These are phyloP conservation scores for Phytopythium litorale DNA, from an alignment of 352 stramenopile genomes.

Conservation along the genomic window DNA sequence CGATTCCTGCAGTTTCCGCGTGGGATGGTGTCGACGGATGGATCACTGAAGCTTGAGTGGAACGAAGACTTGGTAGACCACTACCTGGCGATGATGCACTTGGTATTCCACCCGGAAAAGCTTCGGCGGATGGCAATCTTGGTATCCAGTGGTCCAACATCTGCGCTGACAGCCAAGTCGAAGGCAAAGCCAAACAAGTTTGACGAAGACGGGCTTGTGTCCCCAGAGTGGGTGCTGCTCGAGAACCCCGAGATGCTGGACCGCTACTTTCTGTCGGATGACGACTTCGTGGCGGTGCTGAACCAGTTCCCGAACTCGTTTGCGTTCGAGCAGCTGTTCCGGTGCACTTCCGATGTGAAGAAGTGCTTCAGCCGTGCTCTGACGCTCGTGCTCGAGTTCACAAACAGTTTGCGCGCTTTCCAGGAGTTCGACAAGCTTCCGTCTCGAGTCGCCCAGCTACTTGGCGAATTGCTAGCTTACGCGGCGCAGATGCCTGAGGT, in stretches of 20 bases:
- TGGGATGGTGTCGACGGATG: conserved; percentile 50
- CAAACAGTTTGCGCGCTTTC: conserved; percentile 59
- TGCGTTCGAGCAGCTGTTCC: conserved; percentile 73
- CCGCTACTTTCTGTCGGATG: conserved; percentile 76
- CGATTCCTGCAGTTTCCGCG: conserved; percentile 80
- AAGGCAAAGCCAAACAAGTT: conserved; percentile 19
- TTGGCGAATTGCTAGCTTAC: conserved; percentile 58
- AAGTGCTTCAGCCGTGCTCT: conserved; percentile 75
- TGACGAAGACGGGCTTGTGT: conserved; percentile 38
- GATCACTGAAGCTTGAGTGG: conserved; percentile 58
- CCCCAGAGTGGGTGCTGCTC: conserved; percentile 76
- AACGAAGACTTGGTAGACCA: conserved; percentile 81
- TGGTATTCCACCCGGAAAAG: conserved; percentile 85
- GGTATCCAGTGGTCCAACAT: conserved; percentile 55
- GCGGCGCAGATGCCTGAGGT: conserved; percentile 44
- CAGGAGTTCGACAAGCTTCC: conserved; percentile 84
- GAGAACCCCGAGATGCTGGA: conserved; percentile 82
- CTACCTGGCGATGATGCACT: conserved; percentile 82
- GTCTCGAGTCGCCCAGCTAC: conserved; percentile 58
- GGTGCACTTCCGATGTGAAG: conserved; percentile 65
- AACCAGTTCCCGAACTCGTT: conserved; percentile 87
- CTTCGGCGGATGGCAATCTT: conserved; percentile 64
- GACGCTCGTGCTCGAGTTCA: conserved; percentile 73
- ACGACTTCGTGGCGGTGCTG: conserved; percentile 79
- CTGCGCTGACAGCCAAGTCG: conserved; percentile 9